Evolutionary conservation across 1,139 yeast species (phyloP).

Genomic region (Pichia sp.): DNA sequence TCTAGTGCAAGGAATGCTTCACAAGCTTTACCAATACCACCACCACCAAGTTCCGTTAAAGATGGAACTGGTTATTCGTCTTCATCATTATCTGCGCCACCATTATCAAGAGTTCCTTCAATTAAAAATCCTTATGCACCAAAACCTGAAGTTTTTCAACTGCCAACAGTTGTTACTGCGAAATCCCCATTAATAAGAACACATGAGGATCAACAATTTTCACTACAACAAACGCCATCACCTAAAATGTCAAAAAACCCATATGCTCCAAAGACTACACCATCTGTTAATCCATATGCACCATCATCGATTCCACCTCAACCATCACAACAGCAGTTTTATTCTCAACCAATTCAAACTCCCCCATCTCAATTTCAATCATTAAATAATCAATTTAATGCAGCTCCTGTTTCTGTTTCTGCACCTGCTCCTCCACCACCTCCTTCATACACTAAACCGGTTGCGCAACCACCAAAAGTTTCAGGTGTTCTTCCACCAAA

Average conservation of each 20-base stretch:
- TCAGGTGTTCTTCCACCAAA: slow-evolving; percentile 3
- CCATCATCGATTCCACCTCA: slow-evolving; percentile 15
- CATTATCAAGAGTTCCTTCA: slow-evolving; percentile 11
- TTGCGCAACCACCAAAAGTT: slow-evolving; percentile 1
- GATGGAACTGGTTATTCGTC: slow-evolving; percentile 12
- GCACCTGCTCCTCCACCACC: slow-evolving; percentile 14
- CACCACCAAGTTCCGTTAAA: slow-evolving; percentile 23
- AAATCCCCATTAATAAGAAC: slow-evolving; percentile 7
- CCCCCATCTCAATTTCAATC: slow-evolving; percentile 1
- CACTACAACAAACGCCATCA: slow-evolving; percentile 19
- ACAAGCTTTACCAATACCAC: slow-evolving; percentile 25
- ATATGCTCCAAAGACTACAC: slow-evolving; percentile 16
- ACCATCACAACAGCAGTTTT: slow-evolving; percentile 7
- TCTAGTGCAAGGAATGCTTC: slow-evolving; percentile 21
- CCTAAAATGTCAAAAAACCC: slow-evolving; percentile 21
- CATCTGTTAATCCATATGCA: slow-evolving; percentile 16
- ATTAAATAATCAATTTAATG: background rate
- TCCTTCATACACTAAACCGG: slow-evolving; percentile 13
- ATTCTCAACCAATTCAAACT: slow-evolving; percentile 19
- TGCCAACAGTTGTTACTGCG: slow-evolving; percentile 17
- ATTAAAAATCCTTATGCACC: slow-evolving; percentile 28
- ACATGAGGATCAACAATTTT: too few relatives aligned
- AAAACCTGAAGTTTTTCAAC: slow-evolving; percentile 22
- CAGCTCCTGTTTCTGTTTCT: background rate
- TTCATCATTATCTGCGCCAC: slow-evolving; percentile 9